Conservation (phyloP, 2,329 filamentous ascomycete genomes). For the Fusarium sp. region DNA sequence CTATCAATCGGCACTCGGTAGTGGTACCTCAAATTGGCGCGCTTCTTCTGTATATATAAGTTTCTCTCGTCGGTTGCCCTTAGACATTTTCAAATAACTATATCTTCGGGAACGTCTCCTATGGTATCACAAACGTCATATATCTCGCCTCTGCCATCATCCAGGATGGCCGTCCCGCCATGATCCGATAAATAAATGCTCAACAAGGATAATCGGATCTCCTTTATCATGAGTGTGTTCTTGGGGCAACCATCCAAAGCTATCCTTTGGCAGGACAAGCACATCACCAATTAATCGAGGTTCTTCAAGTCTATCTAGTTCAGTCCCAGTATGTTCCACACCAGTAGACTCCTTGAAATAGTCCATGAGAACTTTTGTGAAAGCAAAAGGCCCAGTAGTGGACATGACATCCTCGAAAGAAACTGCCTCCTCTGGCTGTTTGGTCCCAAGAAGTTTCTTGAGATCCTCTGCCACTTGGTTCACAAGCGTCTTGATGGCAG, state of each 20-base stretch:
- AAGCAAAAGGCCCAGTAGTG: conserved; percentile 44
- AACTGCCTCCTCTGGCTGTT: conserved; percentile 11
- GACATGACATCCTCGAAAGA: conserved; percentile 45
- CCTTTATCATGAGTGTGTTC: conserved; percentile 31
- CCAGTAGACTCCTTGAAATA: conserved; percentile 40
- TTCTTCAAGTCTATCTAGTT: conserved; percentile 41
- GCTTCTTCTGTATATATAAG: background rate
- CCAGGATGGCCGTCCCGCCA: conserved; percentile 29
- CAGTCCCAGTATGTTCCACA: conserved; percentile 40
- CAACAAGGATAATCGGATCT: conserved; percentile 24
- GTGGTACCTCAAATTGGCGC: background rate
- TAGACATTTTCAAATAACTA: background rate
- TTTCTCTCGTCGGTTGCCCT: too few relatives aligned
- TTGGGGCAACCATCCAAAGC: conserved; percentile 34
- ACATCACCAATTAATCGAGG: conserved; percentile 46
- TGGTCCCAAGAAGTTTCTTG: conserved; percentile 26
- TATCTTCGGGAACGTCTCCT: background rate
- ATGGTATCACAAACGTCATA: background rate
- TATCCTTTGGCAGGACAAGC: conserved; percentile 44
- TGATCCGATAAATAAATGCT: conserved; percentile 34
- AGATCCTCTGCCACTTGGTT: conserved; percentile 63
- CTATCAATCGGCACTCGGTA: background rate
- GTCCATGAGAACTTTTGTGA: conserved; percentile 44
- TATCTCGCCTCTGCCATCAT: background rate
- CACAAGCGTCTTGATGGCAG: conserved; percentile 71